These are phyloP conservation scores for Blastobotrys aristatus DNA, from an alignment of 1,139 yeast genomes.

Conservation along the genomic window DNA sequence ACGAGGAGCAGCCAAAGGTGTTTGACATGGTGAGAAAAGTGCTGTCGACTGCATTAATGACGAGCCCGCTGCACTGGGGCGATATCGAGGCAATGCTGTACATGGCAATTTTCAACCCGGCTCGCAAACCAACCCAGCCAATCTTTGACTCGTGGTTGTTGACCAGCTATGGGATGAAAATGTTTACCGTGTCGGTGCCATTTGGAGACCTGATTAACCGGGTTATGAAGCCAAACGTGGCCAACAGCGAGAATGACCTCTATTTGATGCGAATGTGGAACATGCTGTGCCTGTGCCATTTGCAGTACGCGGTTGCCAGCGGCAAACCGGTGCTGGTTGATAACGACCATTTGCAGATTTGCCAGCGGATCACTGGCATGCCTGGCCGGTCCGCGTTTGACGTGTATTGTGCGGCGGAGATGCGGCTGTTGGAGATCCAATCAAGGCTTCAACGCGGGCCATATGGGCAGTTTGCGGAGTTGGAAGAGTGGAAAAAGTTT, in stretches of 20 bases:
- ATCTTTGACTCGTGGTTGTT: conserved; percentile 46
- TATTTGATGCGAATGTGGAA: conserved; percentile 49
- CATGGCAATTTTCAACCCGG: conserved; percentile 46
- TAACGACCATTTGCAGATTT: conserved; percentile 35
- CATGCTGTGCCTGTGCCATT: conserved; percentile 44
- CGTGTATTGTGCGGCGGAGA: conserved; percentile 16
- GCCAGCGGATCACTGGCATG: conserved; percentile 21
- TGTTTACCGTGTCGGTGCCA: conserved; percentile 40
- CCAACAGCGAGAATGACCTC: conserved; percentile 38
- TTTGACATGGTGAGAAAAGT: conserved; percentile 44
- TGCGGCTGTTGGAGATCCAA: conserved; percentile 15
- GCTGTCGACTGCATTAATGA: conserved; percentile 43
- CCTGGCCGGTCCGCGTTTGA: conserved; percentile 9
- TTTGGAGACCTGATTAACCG: conserved; percentile 37
- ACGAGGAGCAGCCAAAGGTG: conserved; percentile 41
- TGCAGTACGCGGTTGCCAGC: conserved; percentile 45
- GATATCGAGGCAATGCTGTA: conserved; percentile 53
- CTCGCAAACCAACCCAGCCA: conserved; percentile 47
- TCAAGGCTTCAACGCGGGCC: background rate
- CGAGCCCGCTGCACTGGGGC: conserved; percentile 48
- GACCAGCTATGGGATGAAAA: conserved; percentile 46
- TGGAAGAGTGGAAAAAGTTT: conserved; percentile 9
- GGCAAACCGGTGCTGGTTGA: conserved; percentile 42
- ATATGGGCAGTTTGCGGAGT: background rate
- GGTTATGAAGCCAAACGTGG: conserved; percentile 22